Conservation (phyloP, 2,329 filamentous ascomycete species). For the Microdochium bolleyi region DNA sequence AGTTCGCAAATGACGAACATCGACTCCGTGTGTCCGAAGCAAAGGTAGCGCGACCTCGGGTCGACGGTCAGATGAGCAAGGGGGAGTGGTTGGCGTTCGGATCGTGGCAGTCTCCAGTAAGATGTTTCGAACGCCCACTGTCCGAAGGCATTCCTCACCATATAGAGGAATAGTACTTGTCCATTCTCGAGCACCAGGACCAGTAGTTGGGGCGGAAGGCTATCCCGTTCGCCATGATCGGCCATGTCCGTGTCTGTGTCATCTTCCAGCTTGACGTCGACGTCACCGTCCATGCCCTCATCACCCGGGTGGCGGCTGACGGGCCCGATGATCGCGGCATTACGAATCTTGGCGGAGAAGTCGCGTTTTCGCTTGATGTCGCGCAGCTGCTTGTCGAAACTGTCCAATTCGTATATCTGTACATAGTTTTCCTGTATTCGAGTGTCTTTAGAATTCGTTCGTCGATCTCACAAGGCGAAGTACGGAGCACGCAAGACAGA, state of each 20-base stretch:
- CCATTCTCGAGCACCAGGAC: conserved; percentile 68
- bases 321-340: conserved; percentile 67
- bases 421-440: conserved; percentile 61
- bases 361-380: conserved; percentile 72
- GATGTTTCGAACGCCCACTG: conserved; percentile 42
- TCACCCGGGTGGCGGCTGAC: conserved; percentile 28
- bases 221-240: conserved; percentile 11
- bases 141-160: conserved; percentile 36
- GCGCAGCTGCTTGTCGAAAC: conserved; percentile 57
- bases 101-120: conserved; percentile 51
- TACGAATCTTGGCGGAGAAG: conserved; percentile 71
- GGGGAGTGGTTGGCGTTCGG: conserved; percentile 51
- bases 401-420: conserved; percentile 67
- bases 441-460: no score
- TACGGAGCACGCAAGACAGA: no score
- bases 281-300: conserved; percentile 14
- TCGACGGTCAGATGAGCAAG: conserved; percentile 69
- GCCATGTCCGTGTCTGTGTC: conserved; percentile 25
- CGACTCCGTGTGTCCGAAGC: conserved; percentile 62
- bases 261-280: conserved; percentile 29
- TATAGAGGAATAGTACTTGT: conserved; percentile 70
- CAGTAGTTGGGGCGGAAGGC: conserved; percentile 62
- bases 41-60: conserved; percentile 60
- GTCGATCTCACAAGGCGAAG: no score
- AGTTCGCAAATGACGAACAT: conserved; percentile 67